Evolutionary conservation across 108 stramenopile genomes (phyloP), one percentile per base, ranked within the genome.

Genomic region (Cyclostephanos tholiformis): DNA sequence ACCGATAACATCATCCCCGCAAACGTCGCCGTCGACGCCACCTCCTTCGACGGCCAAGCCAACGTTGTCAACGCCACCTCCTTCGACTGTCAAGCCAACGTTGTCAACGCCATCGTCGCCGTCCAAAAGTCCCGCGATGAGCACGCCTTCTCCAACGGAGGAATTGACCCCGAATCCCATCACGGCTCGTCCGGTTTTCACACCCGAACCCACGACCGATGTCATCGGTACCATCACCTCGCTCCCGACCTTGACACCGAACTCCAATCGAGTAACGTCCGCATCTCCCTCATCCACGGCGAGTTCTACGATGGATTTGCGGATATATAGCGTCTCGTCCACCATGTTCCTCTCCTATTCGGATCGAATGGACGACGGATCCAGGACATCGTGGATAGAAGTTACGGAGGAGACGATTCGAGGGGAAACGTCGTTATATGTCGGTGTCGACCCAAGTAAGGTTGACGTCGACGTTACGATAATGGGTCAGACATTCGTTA

Each of bases 281-380:
- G 23, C 26, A 55, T 14, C 44, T 16, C 44, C 44, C 3, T 46
- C 44, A 17, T 14, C 44, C 16, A 46, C 32, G 32, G 32, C 4
- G 4, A 32, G 4, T 2, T 32, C 12, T 46, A 14, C 44, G 16
- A 17, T 16, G 13, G 2, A 46, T 16, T 16, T 16, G 44, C 27
- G 17, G 43, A 44, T 27, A 50, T 65, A 65, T 48, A 16, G 9
- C 13, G 44, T 65, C 25, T 11, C 64, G 1, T 65, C 64, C 27
- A 41, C n/a, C 19, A 65, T 65, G 64, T 25, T 65, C 11, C 64
- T 65, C 0, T 65, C 22, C 44, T 14, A 25, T 30, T 44, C 20
- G 13, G 64, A 65, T n/a, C 0, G 0, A 50, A 20, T 65, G 64
- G 44, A 65, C 29, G 38, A 13, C 25, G 49, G 2, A 1, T 48